phyloP scores from a whole-genome alignment of 2,329 filamentous ascomycete genomes.

The Scedosporium minutisporum region DNA sequence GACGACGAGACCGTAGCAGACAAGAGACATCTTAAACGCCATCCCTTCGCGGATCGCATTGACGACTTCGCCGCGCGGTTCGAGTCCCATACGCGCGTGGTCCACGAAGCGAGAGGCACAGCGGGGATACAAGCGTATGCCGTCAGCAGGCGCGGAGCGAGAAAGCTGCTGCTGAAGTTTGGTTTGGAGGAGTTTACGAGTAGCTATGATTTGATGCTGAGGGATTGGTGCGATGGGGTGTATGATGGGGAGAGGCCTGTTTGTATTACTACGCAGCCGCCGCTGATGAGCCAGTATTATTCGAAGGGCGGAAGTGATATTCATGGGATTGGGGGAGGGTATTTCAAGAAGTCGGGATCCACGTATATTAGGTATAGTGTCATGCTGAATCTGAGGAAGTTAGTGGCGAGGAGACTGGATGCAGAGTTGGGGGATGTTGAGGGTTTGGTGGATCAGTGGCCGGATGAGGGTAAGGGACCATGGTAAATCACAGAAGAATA shows the following conservation, averaged over 20 bases:
- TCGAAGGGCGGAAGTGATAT: slow-evolving; percentile 8
- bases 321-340: slow-evolving; percentile 7
- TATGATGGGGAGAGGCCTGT: not conserved
- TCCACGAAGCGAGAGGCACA: slow-evolving; percentile 31
- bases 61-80: slow-evolving; percentile 18
- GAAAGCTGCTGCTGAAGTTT: slow-evolving; percentile 31
- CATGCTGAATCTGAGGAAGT: slow-evolving; percentile 3
- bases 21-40: slow-evolving; percentile 14
- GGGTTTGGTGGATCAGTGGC: slow-evolving; percentile 7
- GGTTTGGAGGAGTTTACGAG: slow-evolving; percentile 28
- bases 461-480: slow-evolving; percentile 7
- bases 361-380: slow-evolving; percentile 7
- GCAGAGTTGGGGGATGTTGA: not conserved
- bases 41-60: slow-evolving; percentile 23
- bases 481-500: not conserved
- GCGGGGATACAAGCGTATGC: slow-evolving; percentile 28
- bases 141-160: slow-evolving; percentile 32
- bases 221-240: slow-evolving; percentile 33
- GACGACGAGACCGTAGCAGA: slow-evolving; percentile 26
- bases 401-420: not conserved
- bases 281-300: slow-evolving; percentile 7
- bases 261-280: slow-evolving; percentile 8
- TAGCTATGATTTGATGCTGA: slow-evolving; percentile 33
- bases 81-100: slow-evolving; percentile 31
- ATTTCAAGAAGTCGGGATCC: slow-evolving; percentile 5